Evolutionary conservation across 139 green algal species (phyloP), one percentile per base, ranked within the genome.

Genomic region (Coccomyxa sp.): DNA sequence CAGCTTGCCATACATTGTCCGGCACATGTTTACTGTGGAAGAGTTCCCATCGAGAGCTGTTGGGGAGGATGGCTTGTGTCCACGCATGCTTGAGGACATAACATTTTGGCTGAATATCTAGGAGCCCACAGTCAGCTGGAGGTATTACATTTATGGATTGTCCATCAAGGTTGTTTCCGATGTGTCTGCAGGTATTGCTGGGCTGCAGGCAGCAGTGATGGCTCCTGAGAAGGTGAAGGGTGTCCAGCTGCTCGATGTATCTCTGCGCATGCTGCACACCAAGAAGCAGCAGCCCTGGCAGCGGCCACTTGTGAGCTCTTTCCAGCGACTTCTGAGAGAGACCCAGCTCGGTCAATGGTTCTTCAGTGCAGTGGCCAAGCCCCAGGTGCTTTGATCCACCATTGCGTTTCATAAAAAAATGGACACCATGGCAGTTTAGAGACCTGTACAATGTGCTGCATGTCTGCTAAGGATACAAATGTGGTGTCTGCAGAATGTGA

Each of bases 161-260:
- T 4, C 18, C 21, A 25, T 28, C 63, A 71, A 71, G 18, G 63
- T 28, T 25, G 63, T 9, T 71, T 21, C 63, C 1, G 4, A 9
- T 71, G 63, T 71, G 1, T 28, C 1, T 21, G 63, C 80, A 87
- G 85, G 85, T n/a, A 74, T 88, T 51, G 85, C 81, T 51, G 85
- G 76, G 10, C 81, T 97, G 81, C 88, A 96, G 79, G 90, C 90
- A 31, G 91, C 92, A 21, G 71, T 91, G 10, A 71, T 90, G 18
- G 74, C 81, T 13, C 91, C 94, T 0, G 77, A 93, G 13, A 77
- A 90, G 25, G 89, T 98, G 28, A 30, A 68, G 21, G 94, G 91
- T 1, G 94, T 99, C 45, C 86, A 91, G 80, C 66, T 96, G 23
- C 88, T 96, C 16, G 97, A 98, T 88, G 91, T 97, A 57, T 94